Conservation (phyloP, 495 filamentous ascomycete species). For the Penicillium cosmopolitanum region DNA sequence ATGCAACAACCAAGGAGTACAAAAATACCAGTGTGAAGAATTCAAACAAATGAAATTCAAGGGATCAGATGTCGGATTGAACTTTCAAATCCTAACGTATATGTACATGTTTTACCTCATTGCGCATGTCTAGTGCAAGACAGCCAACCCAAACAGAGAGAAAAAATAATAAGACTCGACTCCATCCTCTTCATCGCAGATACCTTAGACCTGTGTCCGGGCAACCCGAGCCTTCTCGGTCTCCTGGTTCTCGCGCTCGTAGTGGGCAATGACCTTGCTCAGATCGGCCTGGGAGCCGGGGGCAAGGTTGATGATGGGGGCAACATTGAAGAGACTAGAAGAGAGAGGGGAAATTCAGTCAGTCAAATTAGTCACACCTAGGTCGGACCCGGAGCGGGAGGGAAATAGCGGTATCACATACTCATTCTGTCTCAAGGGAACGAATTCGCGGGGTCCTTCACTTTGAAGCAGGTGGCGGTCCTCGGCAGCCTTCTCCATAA, state of each 20-base stretch:
- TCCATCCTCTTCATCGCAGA: conserved; percentile 42
- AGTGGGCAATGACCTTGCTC: conserved; percentile 63
- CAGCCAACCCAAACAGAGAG: conserved; percentile 23
- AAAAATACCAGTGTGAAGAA: not conserved
- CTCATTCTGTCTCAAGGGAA: conserved; percentile 69
- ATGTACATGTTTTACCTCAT: conserved; percentile 45
- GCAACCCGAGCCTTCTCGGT: conserved; percentile 52
- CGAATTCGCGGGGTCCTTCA: conserved; percentile 45
- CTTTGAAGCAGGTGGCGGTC: conserved; percentile 69
- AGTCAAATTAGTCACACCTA: not conserved
- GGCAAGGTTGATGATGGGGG: conserved; percentile 64
- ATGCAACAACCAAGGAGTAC: conserved; percentile 8
- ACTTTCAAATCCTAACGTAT: conserved; percentile 37
- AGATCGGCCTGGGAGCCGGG: conserved; percentile 65
- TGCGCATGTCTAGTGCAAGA: conserved; percentile 33
- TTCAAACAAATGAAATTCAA: conserved; percentile 35
- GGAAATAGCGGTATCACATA: conserved; percentile 45
- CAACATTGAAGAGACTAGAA: conserved; percentile 51
- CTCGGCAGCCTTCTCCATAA: conserved; percentile 69
- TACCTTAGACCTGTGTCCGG: conserved; percentile 45
- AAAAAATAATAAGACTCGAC: conserved; percentile 16
- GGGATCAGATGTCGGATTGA: conserved; percentile 33
- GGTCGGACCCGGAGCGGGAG: not conserved
- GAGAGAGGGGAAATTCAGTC: not conserved
- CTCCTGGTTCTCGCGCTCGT: conserved; percentile 59